A percentile compares a stretch with the other conserved stretches of the same genome.
Conservation (phyloP, 2,329 filamentous ascomycete species). For the Colletotrichum theobromicola region DNA sequence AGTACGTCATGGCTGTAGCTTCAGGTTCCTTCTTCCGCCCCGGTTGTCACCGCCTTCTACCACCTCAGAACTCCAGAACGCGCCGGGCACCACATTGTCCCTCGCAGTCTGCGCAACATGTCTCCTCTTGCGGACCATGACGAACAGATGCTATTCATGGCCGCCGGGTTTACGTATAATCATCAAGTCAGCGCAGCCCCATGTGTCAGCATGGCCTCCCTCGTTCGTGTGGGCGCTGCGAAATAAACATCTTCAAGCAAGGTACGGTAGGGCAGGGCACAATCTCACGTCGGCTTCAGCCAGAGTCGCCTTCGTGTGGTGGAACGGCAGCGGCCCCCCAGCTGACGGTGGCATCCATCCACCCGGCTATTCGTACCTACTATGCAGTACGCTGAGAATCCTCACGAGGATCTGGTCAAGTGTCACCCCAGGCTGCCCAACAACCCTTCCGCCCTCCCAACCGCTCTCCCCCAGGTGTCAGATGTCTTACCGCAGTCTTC, state of each 20-base stretch:
- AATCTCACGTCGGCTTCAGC: conserved; percentile 1
- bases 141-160: not conserved
- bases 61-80: not conserved
- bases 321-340: not conserved
- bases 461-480: not conserved
- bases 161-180: not conserved
- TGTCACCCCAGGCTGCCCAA: conserved; percentile 14
- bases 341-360: conserved; percentile 16
- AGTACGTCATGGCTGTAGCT: conserved; percentile 21
- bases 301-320: not conserved
- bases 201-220: not conserved
- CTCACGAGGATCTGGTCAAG: conserved; percentile 21
- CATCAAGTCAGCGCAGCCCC: not conserved
- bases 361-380: not conserved
- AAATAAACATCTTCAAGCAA: conserved; percentile 1
- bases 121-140: not conserved
- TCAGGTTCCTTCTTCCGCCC: conserved; percentile 7
- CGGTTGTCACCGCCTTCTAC: not conserved
- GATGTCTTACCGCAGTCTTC: conserved; percentile 12
- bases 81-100: not conserved
- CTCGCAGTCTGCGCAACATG: not conserved
- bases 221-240: not conserved
- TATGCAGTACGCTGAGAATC: not conserved
- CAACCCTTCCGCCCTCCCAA: not conserved
- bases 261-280: conserved; percentile 15